Conservation (phyloP, 2,329 filamentous ascomycete genomes). For the Phialophora tarda region DNA sequence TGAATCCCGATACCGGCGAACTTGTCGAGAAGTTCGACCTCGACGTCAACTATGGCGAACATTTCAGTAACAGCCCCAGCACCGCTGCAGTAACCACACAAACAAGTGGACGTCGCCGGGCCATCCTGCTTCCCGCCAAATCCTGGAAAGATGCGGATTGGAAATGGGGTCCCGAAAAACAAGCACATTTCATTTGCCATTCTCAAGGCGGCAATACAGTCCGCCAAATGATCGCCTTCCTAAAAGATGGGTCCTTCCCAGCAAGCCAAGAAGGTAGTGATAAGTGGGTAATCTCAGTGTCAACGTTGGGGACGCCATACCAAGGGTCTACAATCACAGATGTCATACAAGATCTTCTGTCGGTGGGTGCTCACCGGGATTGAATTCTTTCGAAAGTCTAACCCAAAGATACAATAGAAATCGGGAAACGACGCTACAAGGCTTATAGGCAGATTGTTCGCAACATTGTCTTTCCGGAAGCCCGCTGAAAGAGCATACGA, state of each 20-base stretch:
- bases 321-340: not conserved
- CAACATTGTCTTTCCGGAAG: not conserved
- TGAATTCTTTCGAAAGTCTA: not conserved
- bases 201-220: not conserved
- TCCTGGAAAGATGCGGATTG: not conserved
- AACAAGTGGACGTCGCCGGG: not conserved
- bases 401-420: not conserved
- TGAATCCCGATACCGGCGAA: not conserved
- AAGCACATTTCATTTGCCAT: slow-evolving; percentile 2
- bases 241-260: not conserved
- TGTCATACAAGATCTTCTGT: not conserved
- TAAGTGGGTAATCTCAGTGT: not conserved
- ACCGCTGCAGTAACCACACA: not conserved
- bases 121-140: not conserved
- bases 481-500: not conserved
- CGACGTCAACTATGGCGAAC: not conserved
- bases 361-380: not conserved
- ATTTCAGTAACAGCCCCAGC: not conserved
- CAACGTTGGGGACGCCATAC: not conserved
- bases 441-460: not conserved
- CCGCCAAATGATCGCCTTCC: not conserved
- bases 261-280: not conserved
- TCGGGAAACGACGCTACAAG: not conserved
- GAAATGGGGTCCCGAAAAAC: not conserved
- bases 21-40: not conserved